Base-by-base conservation (phyloP, 1,284 basidiomycete species). In the Anthracocystis setariae region DNA sequence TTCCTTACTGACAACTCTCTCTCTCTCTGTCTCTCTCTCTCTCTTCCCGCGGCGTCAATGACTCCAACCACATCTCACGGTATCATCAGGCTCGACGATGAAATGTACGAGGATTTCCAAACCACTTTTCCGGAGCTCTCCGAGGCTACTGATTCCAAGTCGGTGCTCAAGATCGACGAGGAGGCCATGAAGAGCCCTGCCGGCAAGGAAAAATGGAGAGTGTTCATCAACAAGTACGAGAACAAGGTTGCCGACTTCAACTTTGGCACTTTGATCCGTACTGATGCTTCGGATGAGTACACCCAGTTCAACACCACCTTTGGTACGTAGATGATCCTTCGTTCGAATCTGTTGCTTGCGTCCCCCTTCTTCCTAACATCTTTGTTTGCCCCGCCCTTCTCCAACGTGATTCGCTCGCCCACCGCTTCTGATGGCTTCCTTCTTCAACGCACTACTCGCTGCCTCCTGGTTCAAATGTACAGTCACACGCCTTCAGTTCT, bases 261-360 rank as follows among this genome's bases (percentile, higher is more conserved):
- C 87, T 97, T 98, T 85, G 96, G 96, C 29, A 97, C 93, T 2
- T 86, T 99, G 74, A 91, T 99, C 75, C 89, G 96, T 49, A 90
- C 88, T 53, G 89, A 96, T 81, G 87, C 90, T 35, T 86, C 86
- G 47, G 87, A 89, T 66, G 92, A 95, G 81, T 99, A 98, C 84
- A 90, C 89, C 10, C 91, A 98, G 86, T 88, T 86, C 51, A 98
- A 98, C 86, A 92, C 93, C 13, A 95, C 97, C 66, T 95, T 99
- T 80, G 93, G 94, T 91, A 83, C 72, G 87, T 80, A 43, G 33
- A 32, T 55, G 42, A 53, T 49, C 42, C 46, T 55, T 75, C 23
- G 50, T n/a, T n/a, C n/a, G n/a, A n/a, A n/a, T n/a, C n/a, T n/a
- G n/a, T n/a, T n/a, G n/a, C 32, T 24, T 60, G 48, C 39, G 60